A percentile compares a stretch with the other conserved stretches of the same genome.
These are phyloP conservation scores for Phytophthora foliorum DNA, from an alignment of 352 stramenopile genomes.

Conservation along the genomic window DNA sequence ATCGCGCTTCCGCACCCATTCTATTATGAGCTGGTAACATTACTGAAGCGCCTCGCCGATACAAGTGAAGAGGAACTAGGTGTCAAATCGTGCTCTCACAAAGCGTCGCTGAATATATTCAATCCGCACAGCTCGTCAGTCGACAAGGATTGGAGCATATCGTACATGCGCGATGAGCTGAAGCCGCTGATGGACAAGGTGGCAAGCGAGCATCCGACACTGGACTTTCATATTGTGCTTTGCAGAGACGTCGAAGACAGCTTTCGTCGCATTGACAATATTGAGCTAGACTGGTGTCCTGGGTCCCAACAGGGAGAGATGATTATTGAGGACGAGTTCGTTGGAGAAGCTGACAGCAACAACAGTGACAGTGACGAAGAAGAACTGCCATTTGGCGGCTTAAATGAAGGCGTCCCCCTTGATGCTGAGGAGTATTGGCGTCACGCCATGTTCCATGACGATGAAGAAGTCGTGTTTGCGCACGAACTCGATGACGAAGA, in stretches of 20 bases:
- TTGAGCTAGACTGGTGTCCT: constrained; percentile 36
- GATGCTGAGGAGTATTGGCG: constrained; percentile 15
- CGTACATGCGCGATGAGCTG: constrained; percentile 40
- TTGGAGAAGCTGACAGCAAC: constrained; percentile 18
- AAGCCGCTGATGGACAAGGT: constrained; percentile 47
- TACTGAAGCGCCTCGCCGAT: constrained; percentile 35
- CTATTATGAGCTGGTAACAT: constrained; percentile 40
- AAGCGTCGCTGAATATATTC: constrained; percentile 32
- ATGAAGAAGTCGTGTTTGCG: constrained; percentile 23
- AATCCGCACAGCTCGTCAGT: constrained; percentile 34
- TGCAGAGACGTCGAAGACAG: constrained; percentile 25
- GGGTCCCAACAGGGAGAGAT: constrained; percentile 28
- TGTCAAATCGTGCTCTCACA: constrained; percentile 19
- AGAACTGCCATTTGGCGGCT: constrained; percentile 25
- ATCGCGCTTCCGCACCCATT: constrained; percentile 31
- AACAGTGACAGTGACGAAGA: constrained; percentile 26
- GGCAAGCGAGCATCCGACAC: constrained; percentile 18
- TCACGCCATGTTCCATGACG: constrained; percentile 26
- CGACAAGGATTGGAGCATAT: constrained; percentile 31
- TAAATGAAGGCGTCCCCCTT: constrained; percentile 11
- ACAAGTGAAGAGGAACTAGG: constrained; percentile 26
- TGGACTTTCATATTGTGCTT: constrained; percentile 35
- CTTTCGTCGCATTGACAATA: constrained; percentile 37
- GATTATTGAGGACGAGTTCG: constrained; percentile 36
- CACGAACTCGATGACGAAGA: constrained; percentile 21